phyloP scores from a whole-genome alignment of 768 basidiomycete genomes.

The Tricholoma terreum region DNA sequence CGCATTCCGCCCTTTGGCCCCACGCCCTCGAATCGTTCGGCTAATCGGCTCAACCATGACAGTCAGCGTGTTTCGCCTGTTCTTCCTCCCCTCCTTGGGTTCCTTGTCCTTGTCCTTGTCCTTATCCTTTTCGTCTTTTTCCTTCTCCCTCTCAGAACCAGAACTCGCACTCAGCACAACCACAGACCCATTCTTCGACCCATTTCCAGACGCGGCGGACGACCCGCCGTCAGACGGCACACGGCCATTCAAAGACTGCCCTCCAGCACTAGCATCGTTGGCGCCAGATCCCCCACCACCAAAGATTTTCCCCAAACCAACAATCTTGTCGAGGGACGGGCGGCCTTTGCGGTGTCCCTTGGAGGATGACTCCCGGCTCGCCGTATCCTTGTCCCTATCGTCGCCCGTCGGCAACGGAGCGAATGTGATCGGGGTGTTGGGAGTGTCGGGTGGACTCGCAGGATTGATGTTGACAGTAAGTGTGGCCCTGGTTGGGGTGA shows the following conservation, averaged over 20 bases:
- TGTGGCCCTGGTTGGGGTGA: slow-evolving; percentile 6
- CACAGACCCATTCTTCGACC: slow-evolving; percentile 18
- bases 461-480: slow-evolving; percentile 33
- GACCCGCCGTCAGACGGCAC: slow-evolving; percentile 38
- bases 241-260: slow-evolving; percentile 28
- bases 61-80: slow-evolving; percentile 77
- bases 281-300: slow-evolving; percentile 37
- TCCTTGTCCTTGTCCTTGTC: slow-evolving; percentile 21
- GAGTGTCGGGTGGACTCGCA: slow-evolving; percentile 39
- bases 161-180: slow-evolving; percentile 25
- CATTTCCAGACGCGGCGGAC: slow-evolving; percentile 11
- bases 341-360: slow-evolving; percentile 64
- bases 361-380: slow-evolving; percentile 30
- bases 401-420: slow-evolving; percentile 5
- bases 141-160: slow-evolving; percentile 14
- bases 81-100: slow-evolving; percentile 49
- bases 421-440: slow-evolving; percentile 28
- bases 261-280: slow-evolving; percentile 28
- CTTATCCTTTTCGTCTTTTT: slow-evolving; percentile 10
- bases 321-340: slow-evolving; percentile 70
- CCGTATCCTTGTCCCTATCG: slow-evolving; percentile 27
- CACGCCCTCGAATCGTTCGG: slow-evolving; percentile 47
- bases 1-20: slow-evolving; percentile 30
- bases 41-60: slow-evolving; percentile 82
- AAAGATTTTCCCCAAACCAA: slow-evolving; percentile 76